Conservation (phyloP, 192 early-diverging fungal species). For the Haplosporangium gracile region DNA sequence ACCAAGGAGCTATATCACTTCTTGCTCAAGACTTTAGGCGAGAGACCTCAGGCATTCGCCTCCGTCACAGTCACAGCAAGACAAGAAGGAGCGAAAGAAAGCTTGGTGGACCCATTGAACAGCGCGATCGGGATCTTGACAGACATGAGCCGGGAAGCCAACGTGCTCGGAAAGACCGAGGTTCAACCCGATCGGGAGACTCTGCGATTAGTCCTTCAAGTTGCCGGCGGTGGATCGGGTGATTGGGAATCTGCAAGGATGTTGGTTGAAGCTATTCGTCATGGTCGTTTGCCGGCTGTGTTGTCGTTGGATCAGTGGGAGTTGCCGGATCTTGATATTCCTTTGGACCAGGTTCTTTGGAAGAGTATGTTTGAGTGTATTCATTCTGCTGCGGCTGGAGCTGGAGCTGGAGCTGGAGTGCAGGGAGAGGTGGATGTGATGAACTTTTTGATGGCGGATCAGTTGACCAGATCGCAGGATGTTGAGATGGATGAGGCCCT, state of each 20-base stretch:
- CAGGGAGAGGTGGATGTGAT: constrained; percentile 20
- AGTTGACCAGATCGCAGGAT: constrained; percentile 18
- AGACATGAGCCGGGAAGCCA: constrained; percentile 51
- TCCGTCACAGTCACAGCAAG: neutral
- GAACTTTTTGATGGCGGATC: constrained; percentile 46
- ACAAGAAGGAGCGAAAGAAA: neutral
- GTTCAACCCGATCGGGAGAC: constrained; percentile 46
- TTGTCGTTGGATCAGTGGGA: constrained; percentile 52
- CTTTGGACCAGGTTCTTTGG: constrained; percentile 34
- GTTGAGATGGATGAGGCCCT: constrained; percentile 39
- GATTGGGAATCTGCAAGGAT: constrained; percentile 23
- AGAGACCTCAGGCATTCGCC: constrained; percentile 32
- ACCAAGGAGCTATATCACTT: constrained; percentile 40
- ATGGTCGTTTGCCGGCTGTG: constrained; percentile 46
- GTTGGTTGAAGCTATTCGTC: constrained; percentile 47
- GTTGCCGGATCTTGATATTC: constrained; percentile 33
- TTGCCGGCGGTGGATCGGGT: constrained; percentile 7
- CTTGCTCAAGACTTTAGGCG: constrained; percentile 27
- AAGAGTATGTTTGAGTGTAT: constrained; percentile 47
- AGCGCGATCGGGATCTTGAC: constrained; percentile 47
- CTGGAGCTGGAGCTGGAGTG: neutral
- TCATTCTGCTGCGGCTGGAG: constrained; percentile 4
- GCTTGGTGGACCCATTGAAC: constrained; percentile 19
- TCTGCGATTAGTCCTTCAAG: constrained; percentile 25
- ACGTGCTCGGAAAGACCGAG: constrained; percentile 22